Evolutionary conservation across 164 flowering plant genomes (phyloP), one percentile per base, ranked within the genome.

Genomic region (Tetrastigma voinierianum): DNA sequence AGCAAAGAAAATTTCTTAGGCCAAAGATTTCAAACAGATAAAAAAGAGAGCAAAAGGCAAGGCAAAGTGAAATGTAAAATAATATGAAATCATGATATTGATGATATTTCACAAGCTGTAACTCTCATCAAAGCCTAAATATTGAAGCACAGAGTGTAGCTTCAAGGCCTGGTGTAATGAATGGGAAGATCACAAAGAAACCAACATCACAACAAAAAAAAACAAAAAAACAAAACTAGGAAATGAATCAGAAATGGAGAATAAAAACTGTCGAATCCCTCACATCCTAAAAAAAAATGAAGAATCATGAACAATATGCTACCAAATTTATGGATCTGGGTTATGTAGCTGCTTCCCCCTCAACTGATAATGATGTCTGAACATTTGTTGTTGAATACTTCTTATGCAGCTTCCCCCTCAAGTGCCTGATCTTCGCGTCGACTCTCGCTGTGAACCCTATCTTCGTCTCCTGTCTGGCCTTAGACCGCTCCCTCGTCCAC

Each of bases 361-460:
- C n/a, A 0, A 59, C n/a, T 62, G 72, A 74, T 40, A 77, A 59
- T 10, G 76, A 8, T 20, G 44, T 68, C 4, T 11, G 57, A 10
- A 57, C 10, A 51, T 43, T 61, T 24, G 19, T 14, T 15, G 51
- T 53, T 2, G 85, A 65, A 24, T 77, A 71, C 74, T 83, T 93
- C 76, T 85, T 93, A 0, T 89, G 86, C 69, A 92, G 78, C 71
- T 70, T 90, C 70, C 79, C 90, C 73, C 68, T 88, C 72, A 95
- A 72, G 25, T 81, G 89, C 67, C 97, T 84, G 70, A 96, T 96
- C 68, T 90, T 96, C 1, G 97, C 98, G 16, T 96, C 99, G 1
- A 96, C 99, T 44, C 98, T 81, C 2, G 93, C 98, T 2, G 98
- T 79, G 81, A 96, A 90, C 53, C 99, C 99, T 17, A 96, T 96